Evolutionary conservation across 2,329 filamentous ascomycete species (phyloP).

Genomic region (Cladorrhinum sp.): DNA sequence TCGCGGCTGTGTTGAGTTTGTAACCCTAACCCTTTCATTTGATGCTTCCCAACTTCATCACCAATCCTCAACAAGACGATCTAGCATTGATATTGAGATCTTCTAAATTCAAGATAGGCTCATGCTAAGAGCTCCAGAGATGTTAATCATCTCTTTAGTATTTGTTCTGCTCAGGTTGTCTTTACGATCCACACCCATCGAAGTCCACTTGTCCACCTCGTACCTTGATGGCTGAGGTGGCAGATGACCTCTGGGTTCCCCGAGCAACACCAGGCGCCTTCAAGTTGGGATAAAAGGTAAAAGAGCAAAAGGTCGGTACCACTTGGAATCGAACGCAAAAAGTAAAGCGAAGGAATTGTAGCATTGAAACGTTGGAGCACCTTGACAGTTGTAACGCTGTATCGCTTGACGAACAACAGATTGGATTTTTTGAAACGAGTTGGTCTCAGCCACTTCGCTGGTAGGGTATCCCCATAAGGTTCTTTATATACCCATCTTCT

Average conservation of each 20-base stretch:
- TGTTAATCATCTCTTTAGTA: too few relatives aligned
- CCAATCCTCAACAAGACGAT: not conserved
- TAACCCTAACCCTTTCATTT: slow-evolving; percentile 8
- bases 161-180: not conserved
- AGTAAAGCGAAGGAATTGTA: too few relatives aligned
- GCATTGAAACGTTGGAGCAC: too few relatives aligned
- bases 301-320: too few relatives aligned
- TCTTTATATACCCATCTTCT: not conserved
- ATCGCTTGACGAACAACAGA: too few relatives aligned
- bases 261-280: too few relatives aligned
- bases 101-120: not conserved
- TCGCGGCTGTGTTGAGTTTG: not conserved
- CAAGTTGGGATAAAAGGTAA: too few relatives aligned
- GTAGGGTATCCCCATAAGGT: not conserved
- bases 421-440: too few relatives aligned
- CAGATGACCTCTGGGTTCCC: not conserved
- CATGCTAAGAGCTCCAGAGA: too few relatives aligned
- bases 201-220: not conserved
- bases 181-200: not conserved
- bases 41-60: not conserved
- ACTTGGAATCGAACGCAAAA: too few relatives aligned
- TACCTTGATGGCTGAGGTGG: not conserved
- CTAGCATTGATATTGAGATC: not conserved
- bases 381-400: too few relatives aligned
- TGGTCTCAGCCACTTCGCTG: not conserved